A percentile compares a stretch with the other conserved stretches of the same genome.
Evolutionary conservation across 805 yeast genomes (phyloP).

Genomic region (Metschnikowia henanensis): DNA sequence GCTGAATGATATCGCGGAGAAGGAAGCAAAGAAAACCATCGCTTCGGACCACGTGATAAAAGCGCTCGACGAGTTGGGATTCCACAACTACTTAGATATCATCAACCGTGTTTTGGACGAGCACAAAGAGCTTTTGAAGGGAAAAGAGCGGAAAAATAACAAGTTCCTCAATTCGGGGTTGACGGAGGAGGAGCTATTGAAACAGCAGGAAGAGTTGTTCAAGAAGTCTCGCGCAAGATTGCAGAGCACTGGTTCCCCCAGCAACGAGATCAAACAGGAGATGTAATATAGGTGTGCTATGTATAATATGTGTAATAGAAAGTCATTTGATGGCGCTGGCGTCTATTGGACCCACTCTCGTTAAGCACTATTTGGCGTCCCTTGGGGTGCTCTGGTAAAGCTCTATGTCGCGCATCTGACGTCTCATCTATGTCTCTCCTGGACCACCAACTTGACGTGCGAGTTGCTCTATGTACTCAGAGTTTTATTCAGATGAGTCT

Average conservation of each 20-base stretch:
- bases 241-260: conserved; percentile 34
- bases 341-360: too few species aligned
- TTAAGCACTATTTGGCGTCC: neutral
- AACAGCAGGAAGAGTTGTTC: conserved; percentile 91
- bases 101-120: conserved; percentile 78
- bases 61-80: conserved; percentile 86
- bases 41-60: conserved; percentile 94
- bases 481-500: too few species aligned
- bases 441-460: too few species aligned
- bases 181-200: conserved; percentile 86
- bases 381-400: neutral
- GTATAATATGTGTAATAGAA: conserved; percentile 17
- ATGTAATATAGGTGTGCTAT: conserved; percentile 7
- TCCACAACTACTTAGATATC: conserved; percentile 78
- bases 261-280: conserved; percentile 17
- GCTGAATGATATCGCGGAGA: conserved; percentile 94
- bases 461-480: too few species aligned
- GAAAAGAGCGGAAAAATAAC: conserved; percentile 86
- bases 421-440: too few species aligned
- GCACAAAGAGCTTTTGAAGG: conserved; percentile 85
- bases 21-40: conserved; percentile 93
- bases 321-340: conserved; percentile 3
- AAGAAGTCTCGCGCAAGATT: conserved; percentile 70
- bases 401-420: too few species aligned
- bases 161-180: conserved; percentile 92